Evolutionary conservation across 345 rosid species (phyloP).

Genomic region (Gossypium anomalum): DNA sequence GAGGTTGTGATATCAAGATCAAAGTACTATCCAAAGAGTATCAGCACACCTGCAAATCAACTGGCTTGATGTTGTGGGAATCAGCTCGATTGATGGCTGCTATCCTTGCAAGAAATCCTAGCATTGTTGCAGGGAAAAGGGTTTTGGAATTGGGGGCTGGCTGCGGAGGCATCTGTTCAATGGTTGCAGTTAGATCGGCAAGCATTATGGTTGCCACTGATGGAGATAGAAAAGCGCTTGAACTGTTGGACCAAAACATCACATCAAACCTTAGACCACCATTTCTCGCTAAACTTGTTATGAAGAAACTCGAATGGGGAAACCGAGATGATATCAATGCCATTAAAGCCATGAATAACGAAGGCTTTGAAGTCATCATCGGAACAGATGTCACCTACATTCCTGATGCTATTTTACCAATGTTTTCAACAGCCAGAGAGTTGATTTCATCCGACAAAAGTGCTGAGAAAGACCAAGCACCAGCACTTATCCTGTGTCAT

Average conservation of each 20-base stretch:
- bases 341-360: conserved; percentile 32
- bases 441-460: conserved; percentile 33
- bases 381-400: conserved; percentile 82
- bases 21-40: conserved; percentile 55
- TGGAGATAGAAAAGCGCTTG: conserved; percentile 58
- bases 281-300: conserved; percentile 35
- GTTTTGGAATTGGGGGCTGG: conserved; percentile 84
- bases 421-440: conserved; percentile 72
- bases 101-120: conserved; percentile 65
- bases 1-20: conserved; percentile 18
- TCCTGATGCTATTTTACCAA: conserved; percentile 59
- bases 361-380: conserved; percentile 69
- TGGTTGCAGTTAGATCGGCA: conserved; percentile 67
- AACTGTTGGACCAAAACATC: conserved; percentile 52
- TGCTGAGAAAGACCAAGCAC: conserved; percentile 23
- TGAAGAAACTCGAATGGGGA: conserved; percentile 72
- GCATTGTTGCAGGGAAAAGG: conserved; percentile 58
- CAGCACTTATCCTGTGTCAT: conserved; percentile 70
- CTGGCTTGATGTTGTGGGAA: conserved; percentile 70
- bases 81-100: conserved; percentile 35
- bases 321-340: conserved; percentile 50
- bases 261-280: conserved; percentile 46
- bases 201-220: conserved; percentile 73
- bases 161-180: conserved; percentile 82
- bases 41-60: conserved; percentile 87